Base-by-base conservation (phyloP, 805 yeast species). In the Saccharomycopsis sp. region DNA sequence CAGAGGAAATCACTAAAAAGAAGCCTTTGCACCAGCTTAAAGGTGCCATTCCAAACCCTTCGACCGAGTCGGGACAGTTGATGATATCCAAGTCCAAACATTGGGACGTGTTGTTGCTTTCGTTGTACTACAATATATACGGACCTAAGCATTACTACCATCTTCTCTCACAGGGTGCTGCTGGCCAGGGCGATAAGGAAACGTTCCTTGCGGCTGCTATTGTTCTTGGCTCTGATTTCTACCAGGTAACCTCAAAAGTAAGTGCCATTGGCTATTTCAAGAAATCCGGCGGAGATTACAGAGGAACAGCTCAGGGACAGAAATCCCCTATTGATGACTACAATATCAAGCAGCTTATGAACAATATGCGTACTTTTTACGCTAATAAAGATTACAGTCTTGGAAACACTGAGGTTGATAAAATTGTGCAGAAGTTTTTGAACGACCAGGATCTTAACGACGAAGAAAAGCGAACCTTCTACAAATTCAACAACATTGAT, bases 131-230 rank as follows among this genome's bases (percentile, higher is more conserved):
- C 68, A 86, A 87, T 64, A 70, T 83, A 0, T 73, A 75, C 68
- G 92, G 93, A 0, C 90, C 90, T 0, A 69, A 75, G 7, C 83
- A 78, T 71, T 87, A 82, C 68, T 87, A 86, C 65, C 86, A 85
- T 9, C 69, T 87, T 58, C 74, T 87, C 63, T 80, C 89, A 0
- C 92, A 86, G 66, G 89, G 89, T 2, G 75, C 82, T 24, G 84
- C 89, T 0, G 93, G 93, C 25, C 87, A 86, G 72, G 92, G 93
- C 55, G 93, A 87, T 66, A 87, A 87, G 67, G 93, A 87, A 66
- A 85, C 93, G 0, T 86, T 85, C 64, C 78, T 83, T 47, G 82
- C 86, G 8, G 91, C 89, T 1, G 88, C 91, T 2, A 75, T 77
- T 56, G 84, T 73, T 0, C 65, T 81, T 66, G 63, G 69, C 0